Evolutionary conservation across 805 yeast species (phyloP).

Genomic region (Candida lessepsii): DNA sequence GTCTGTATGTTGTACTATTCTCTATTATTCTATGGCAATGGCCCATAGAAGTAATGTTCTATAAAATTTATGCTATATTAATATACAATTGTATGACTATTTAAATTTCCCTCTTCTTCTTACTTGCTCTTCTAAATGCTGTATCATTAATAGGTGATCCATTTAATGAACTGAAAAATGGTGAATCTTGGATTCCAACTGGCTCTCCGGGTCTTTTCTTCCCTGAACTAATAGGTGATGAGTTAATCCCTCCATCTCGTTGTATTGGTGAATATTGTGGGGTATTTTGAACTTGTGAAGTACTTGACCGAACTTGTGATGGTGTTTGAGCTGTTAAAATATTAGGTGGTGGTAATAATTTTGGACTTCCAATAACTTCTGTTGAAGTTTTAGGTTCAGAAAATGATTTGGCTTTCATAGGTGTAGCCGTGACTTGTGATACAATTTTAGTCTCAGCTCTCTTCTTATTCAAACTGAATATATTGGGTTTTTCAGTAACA

Average conservation of each 20-base stretch:
- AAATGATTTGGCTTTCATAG: conserved; percentile 17
- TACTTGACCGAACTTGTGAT: too few species aligned
- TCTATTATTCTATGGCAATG: background rate
- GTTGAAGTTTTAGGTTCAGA: background rate
- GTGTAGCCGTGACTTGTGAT: conserved; percentile 28
- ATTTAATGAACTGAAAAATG: conserved; percentile 28
- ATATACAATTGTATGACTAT: too few species aligned
- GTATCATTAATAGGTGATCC: conserved; percentile 17
- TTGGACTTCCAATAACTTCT: background rate
- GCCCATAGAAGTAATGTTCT: conserved; percentile 1
- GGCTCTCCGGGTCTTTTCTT: conserved; percentile 35
- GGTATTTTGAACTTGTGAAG: background rate
- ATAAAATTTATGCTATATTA: conserved; percentile 1
- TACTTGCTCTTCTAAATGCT: conserved; percentile 9
- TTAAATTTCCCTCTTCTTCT: conserved; percentile 7
- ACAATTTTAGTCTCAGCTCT: conserved; percentile 11
- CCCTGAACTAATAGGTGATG: conserved; percentile 12
- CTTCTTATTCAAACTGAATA: conserved; percentile 20
- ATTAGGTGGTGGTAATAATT: conserved; percentile 2
- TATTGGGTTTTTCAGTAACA: background rate
- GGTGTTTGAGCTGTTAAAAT: conserved; percentile 1
- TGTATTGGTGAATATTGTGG: background rate
- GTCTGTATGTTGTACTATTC: background rate
- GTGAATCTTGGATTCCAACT: conserved; percentile 33
- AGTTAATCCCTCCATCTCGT: conserved; percentile 2